Conservation (phyloP, 345 rosid species). For the Gossypium herbaceum region DNA sequence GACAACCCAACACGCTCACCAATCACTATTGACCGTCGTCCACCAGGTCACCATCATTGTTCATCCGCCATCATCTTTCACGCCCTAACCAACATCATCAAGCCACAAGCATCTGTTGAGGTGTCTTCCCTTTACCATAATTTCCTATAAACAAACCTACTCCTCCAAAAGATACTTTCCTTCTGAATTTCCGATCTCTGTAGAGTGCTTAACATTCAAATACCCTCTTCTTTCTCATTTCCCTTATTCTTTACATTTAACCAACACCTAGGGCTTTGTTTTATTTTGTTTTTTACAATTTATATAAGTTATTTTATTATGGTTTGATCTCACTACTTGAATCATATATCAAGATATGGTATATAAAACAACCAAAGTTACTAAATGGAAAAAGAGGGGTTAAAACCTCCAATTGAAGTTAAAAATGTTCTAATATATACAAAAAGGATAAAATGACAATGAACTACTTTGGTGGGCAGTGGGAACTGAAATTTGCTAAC, state of each 20-base stretch:
- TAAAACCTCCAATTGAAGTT: neutral
- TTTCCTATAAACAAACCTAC: neutral
- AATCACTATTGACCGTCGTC: too few species aligned
- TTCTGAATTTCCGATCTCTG: neutral
- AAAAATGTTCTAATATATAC: neutral
- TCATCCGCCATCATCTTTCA: too few species aligned
- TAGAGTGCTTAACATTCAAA: neutral
- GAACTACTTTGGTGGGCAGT: conserved; percentile 29
- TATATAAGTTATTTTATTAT: neutral
- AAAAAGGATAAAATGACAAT: neutral
- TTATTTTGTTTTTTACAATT: neutral
- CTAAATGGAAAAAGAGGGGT: neutral
- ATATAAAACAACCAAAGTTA: neutral
- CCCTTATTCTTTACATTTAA: neutral
- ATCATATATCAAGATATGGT: conserved; percentile 28
- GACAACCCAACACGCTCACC: too few species aligned
- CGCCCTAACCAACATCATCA: too few species aligned
- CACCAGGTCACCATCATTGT: too few species aligned
- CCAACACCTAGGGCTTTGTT: neutral
- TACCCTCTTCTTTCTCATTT: neutral
- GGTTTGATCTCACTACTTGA: conserved; percentile 35
- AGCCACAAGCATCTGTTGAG: too few species aligned
- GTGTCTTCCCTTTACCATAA: neutral
- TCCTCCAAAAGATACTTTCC: neutral
- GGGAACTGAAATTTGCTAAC: conserved; percentile 31